Base-by-base conservation (phyloP, 371 early-diverging fungal genomes). In the Mucor mucedo region DNA sequence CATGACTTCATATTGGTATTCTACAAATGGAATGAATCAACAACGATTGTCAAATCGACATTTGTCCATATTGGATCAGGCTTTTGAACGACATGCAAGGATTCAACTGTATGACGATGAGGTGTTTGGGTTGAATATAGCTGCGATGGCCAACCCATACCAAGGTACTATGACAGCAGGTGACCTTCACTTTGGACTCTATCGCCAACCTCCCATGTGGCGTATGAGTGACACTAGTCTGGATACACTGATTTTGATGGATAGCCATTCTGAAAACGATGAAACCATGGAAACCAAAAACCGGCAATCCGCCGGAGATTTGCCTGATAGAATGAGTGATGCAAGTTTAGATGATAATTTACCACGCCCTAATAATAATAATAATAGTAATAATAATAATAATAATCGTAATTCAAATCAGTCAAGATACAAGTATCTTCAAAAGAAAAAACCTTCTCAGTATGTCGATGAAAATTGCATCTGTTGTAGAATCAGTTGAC, bases 111-210 rank as follows among this genome's bases (percentile, higher is more conserved):
- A 52, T 35, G 68, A 68, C 40, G 73, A 78, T 68, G 69, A 84
- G 65, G 11, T 74, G 65, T 55, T 81, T 75, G 41, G 87, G 67
- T 27, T 76, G 61, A 50, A 82, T 69, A 52, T 85, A n/a, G 35
- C 61, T 13, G 69, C 66, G 2, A 62, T 68, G 27, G 75, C 75
- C 2, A 60, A 67, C 21, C 75, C 75, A 16, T 68, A 68, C 35
- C 68, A 67, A 65, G 75, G 75, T 13, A 71, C 71, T 21, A 65
- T 74, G 66, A 71, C 75, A 38, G 68, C 69, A 60, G 75, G 71
- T 21, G 65, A 65, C 30, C 54, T 71, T 38, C 75, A 74, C 45
- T 74, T 60, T 60, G 75, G 75, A 13, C 50, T 74, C 1, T 74
- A 74, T 55, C 45, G 75, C 44, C 68, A 74, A 49, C 75, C 75